Conservation (phyloP, 2,329 filamentous ascomycete genomes). For the Apiospora rasikravindrae region DNA sequence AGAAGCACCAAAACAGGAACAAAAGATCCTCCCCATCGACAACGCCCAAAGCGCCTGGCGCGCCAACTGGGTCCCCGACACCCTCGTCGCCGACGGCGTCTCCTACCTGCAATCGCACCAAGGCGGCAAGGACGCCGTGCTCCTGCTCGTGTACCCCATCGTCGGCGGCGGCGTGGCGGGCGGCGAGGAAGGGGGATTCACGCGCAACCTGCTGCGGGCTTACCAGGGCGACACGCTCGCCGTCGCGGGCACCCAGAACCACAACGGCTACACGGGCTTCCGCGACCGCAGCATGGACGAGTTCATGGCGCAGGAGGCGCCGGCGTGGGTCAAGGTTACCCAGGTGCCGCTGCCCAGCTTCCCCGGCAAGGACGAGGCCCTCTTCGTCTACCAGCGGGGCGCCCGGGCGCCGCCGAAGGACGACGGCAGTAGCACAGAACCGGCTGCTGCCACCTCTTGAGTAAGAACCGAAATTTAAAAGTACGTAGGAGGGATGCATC, state of each 20-base stretch:
- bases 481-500: background rate
- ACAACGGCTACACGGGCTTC: slow-evolving; percentile 76
- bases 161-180: slow-evolving; percentile 69
- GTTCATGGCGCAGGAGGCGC: slow-evolving; percentile 65
- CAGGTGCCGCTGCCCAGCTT: slow-evolving; percentile 76
- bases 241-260: slow-evolving; percentile 77
- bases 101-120: slow-evolving; percentile 58
- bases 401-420: slow-evolving; percentile 38
- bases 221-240: slow-evolving; percentile 69
- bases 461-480: background rate
- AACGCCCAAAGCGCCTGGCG: slow-evolving; percentile 72
- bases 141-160: slow-evolving; percentile 76
- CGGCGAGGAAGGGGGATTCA: slow-evolving; percentile 68
- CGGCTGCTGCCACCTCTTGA: background rate
- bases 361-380: slow-evolving; percentile 76
- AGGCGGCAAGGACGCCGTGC: slow-evolving; percentile 59
- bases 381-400: slow-evolving; percentile 68
- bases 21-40: slow-evolving; percentile 63
- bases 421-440: background rate
- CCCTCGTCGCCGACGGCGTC: slow-evolving; percentile 63
- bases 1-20: background rate
- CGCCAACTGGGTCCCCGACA: slow-evolving; percentile 72
- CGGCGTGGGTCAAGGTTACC: slow-evolving; percentile 62
- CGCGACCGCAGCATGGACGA: slow-evolving; percentile 66
- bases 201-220: slow-evolving; percentile 62